A percentile compares a stretch with the other conserved stretches of the same genome.
Evolutionary conservation across 768 basidiomycete genomes (phyloP).

Genomic region (Mycena galopus): DNA sequence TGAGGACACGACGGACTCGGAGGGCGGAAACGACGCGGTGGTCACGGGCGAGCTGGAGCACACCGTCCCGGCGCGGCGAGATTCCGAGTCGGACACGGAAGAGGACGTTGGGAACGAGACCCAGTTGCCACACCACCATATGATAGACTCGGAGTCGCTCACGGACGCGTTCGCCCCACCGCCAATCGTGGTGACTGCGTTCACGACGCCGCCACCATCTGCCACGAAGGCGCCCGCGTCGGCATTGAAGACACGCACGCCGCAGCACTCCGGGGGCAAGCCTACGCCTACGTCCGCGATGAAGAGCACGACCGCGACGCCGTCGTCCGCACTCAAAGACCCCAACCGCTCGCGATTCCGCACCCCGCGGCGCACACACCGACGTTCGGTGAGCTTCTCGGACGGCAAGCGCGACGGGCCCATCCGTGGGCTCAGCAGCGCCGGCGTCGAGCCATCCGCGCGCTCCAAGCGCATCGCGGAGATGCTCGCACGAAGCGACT

Average conservation of each 20-base stretch:
- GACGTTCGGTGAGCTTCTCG: slow-evolving; percentile 96
- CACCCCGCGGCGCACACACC: slow-evolving; percentile 71
- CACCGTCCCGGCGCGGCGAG: not conserved
- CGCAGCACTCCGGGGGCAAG: slow-evolving; percentile 38
- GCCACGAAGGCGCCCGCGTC: slow-evolving; percentile 27
- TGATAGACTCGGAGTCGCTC: slow-evolving; percentile 18
- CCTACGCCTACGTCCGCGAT: slow-evolving; percentile 54
- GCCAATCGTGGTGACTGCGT: slow-evolving; percentile 31
- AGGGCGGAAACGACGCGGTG: slow-evolving; percentile 58
- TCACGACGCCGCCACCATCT: slow-evolving; percentile 29
- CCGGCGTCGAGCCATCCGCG: slow-evolving; percentile 61
- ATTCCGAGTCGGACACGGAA: slow-evolving; percentile 32
- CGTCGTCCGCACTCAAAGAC: slow-evolving; percentile 71
- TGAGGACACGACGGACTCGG: slow-evolving; percentile 64
- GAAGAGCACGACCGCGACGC: slow-evolving; percentile 63
- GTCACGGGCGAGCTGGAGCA: slow-evolving; percentile 37
- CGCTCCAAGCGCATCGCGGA: slow-evolving; percentile 86
- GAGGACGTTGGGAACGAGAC: slow-evolving; percentile 3
- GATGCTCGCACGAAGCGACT: slow-evolving; percentile 81
- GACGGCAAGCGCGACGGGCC: slow-evolving; percentile 93
- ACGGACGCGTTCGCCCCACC: slow-evolving; percentile 35
- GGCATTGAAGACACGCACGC: slow-evolving; percentile 10
- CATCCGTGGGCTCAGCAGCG: slow-evolving; percentile 71
- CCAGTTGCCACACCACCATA: not conserved
- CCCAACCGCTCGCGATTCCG: slow-evolving; percentile 60